Base-by-base conservation (phyloP, 306 rosid genomes). In the Trifolium pratense region DNA sequence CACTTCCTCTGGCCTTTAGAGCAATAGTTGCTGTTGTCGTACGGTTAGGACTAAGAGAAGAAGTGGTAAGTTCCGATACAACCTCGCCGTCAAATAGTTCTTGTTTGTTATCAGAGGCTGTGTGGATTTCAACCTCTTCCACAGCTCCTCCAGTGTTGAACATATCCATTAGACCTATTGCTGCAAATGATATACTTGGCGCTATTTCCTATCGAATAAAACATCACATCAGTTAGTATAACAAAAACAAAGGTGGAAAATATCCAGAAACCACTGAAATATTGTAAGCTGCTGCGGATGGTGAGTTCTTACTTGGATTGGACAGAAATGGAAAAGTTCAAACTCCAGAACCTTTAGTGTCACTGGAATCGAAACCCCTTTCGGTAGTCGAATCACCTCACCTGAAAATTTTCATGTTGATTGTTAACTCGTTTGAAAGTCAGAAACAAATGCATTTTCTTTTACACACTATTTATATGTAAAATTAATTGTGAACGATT, bases 161-260 rank as follows among this genome's bases (percentile, higher is more conserved):
- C 99, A 95, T 90, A 63, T 91, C 91, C 20, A 95, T 67, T 36
- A 91, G 76, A 59, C 99, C 99, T 4, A 95, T 90, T 66, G 99
- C 86, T 11, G 97, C 97, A 71, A 95, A 84, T 8, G 87, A 86
- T 31, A 90, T 70, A 78, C 82, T 55, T 23, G 91, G 74, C 34
- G 83, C 73, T 14, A 91, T 78, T 80, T 86, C 89, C 98, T 94
- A 81, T 52, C 25, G 25, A 29, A 42, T 25, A 15, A 46, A 75
- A 65, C 63, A 32, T 17, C 56, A 43, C 9, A 61, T 59, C 39
- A 21, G 67, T 81, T 31, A 53, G 75, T 71, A 53, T 0, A 15
- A 31, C 20, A 14, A 53, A 15, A 56, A 23, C 32, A 5, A 70
- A 18, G 3, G 32, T 20, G 40, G 7, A 11, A 60, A 7, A 29